These are phyloP conservation scores for Chrysochromulina tobinii DNA, from an alignment of 78 protist genomes.

Conservation along the genomic window DNA sequence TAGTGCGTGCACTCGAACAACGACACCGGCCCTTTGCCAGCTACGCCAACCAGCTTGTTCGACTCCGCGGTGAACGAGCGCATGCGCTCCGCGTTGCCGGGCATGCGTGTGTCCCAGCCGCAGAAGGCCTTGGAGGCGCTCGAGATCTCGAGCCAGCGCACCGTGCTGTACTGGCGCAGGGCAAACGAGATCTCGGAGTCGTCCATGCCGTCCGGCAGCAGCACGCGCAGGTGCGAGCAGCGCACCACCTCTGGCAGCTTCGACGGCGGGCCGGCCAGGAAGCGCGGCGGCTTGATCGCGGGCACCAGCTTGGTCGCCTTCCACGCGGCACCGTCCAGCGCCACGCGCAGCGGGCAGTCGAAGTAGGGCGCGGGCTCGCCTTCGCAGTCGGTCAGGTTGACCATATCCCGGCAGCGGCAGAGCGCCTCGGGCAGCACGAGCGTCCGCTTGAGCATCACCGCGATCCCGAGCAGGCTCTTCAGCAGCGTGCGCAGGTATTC, in stretches of 20 bases:
- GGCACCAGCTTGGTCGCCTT: not conserved
- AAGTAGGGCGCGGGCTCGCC: not conserved
- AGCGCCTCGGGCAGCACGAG: not conserved
- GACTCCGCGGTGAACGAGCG: not conserved
- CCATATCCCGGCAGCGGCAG: not conserved
- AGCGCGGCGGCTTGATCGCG: not conserved
- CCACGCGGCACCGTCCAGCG: not conserved
- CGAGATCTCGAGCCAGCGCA: not conserved
- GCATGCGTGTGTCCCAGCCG: constrained; percentile 18
- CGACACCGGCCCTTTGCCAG: not conserved
- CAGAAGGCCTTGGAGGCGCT: not conserved
- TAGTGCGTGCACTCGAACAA: not conserved
- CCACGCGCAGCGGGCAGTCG: constrained; percentile 8
- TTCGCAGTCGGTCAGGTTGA: not conserved
- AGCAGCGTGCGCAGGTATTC: not conserved
- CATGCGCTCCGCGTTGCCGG: not conserved
- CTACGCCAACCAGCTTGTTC: not conserved
- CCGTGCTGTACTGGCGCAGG: not conserved
- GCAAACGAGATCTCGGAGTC: not conserved
- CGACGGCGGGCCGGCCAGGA: not conserved
- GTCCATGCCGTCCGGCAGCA: constrained; percentile 16
- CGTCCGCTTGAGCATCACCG: not conserved
- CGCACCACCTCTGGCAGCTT: not conserved
- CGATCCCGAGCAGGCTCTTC: not conserved
- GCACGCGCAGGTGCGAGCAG: constrained; percentile 10